Percentiles rank a stretch among this genome's conserved stretches.
These are phyloP conservation scores for Oryza punctata DNA, from an alignment of 176 grass and related monocot species.

Conservation along the genomic window DNA sequence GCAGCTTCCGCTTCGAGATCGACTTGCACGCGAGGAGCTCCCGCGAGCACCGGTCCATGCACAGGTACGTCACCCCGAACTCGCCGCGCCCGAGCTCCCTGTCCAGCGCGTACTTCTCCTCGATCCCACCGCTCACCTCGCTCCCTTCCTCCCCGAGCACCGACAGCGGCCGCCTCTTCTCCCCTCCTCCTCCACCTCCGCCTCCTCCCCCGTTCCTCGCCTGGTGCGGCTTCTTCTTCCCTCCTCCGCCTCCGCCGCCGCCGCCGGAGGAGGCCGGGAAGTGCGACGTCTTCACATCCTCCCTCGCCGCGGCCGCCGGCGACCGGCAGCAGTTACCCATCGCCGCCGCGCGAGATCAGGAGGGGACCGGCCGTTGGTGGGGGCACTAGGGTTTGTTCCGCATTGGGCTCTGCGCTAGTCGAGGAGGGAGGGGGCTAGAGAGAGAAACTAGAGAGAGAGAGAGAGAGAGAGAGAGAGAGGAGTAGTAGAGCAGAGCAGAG, in stretches of 20 bases:
- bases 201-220: slow-evolving; percentile 41
- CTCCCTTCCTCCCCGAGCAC: slow-evolving; percentile 65
- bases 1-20: slow-evolving; percentile 98
- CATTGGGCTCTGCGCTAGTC: slow-evolving; percentile 47
- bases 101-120: slow-evolving; percentile 95
- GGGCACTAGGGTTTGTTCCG: slow-evolving; percentile 55
- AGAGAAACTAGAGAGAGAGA: slow-evolving; percentile 26
- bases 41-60: slow-evolving; percentile 72
- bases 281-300: slow-evolving; percentile 80
- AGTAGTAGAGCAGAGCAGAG: neutral
- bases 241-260: slow-evolving; percentile 25
- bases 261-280: slow-evolving; percentile 56
- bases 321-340: slow-evolving; percentile 99
- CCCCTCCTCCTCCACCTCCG: slow-evolving; percentile 8
- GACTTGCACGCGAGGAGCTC: slow-evolving; percentile 98
- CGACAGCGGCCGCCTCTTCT: slow-evolving; percentile 63
- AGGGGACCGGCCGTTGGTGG: neutral
- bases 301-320: slow-evolving; percentile 79
- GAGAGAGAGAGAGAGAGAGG: neutral
- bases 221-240: slow-evolving; percentile 75
- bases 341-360: slow-evolving; percentile 46
- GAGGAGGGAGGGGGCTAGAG: slow-evolving; percentile 25
- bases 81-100: slow-evolving; percentile 93
- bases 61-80: slow-evolving; percentile 99
- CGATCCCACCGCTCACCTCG: slow-evolving; percentile 63